These are phyloP conservation scores for Rhizomucor miehei DNA, from an alignment of 371 early-diverging fungal species.

Conservation along the genomic window DNA sequence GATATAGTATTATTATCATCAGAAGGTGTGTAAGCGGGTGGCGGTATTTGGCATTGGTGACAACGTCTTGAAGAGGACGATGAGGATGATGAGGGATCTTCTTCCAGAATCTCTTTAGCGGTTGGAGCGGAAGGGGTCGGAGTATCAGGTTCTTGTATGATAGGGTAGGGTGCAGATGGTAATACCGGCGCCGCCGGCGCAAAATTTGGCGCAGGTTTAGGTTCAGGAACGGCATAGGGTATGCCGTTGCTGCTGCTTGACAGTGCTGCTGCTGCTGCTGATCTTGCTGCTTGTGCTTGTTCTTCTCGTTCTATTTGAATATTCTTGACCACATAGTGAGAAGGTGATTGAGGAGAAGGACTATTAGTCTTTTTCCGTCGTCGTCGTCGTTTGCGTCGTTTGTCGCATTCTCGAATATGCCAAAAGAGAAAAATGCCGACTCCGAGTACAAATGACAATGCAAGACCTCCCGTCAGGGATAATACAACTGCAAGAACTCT, in stretches of 20 bases:
- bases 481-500: conserved; percentile 19
- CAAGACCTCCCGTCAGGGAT: conserved; percentile 22
- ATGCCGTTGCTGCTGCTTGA: background rate
- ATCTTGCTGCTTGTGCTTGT: too few relatives aligned
- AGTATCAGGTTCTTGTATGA: background rate
- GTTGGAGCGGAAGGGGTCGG: conserved; percentile 22
- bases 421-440: conserved; percentile 24
- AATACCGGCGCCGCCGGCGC: background rate
- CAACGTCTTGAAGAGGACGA: conserved; percentile 9
- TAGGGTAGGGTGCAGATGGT: too few relatives aligned
- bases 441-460: conserved; percentile 17
- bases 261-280: too few relatives aligned
- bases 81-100: background rate
- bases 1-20: background rate
- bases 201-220: background rate
- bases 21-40: conserved; percentile 9
- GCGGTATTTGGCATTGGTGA: conserved; percentile 4
- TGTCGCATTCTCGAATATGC: conserved; percentile 8
- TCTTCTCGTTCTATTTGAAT: too few relatives aligned
- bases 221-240: too few relatives aligned
- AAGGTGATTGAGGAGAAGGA: too few relatives aligned
- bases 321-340: too few relatives aligned
- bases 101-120: conserved; percentile 17
- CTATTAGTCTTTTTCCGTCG: background rate
- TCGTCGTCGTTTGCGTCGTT: conserved; percentile 1